phyloP scores from a whole-genome alignment of 2,329 filamentous ascomycete genomes.

The Trichoderma afroharzianum region DNA sequence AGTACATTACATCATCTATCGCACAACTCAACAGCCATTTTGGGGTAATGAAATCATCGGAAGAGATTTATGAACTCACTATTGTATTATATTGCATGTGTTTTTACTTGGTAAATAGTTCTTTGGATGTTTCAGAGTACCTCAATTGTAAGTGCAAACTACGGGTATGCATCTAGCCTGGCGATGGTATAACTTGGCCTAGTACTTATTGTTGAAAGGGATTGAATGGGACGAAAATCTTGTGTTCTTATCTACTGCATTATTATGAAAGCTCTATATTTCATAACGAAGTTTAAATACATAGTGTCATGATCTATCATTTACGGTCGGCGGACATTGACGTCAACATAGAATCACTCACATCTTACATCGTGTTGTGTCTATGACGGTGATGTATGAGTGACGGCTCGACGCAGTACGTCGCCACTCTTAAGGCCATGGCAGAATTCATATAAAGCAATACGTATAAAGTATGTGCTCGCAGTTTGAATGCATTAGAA shows the following conservation, averaged over 20 bases:
- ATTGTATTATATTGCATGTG: not conserved
- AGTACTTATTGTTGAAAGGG: not conserved
- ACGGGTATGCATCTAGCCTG: not conserved
- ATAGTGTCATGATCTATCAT: not conserved
- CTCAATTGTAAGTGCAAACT: not conserved
- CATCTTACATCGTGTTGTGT: not conserved
- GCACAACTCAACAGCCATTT: not conserved
- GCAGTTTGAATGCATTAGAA: not conserved
- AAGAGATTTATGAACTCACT: not conserved
- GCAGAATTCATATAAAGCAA: not conserved
- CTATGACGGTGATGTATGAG: not conserved
- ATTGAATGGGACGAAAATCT: not conserved
- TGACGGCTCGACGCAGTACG: not conserved
- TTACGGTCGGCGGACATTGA: not conserved
- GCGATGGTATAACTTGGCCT: not conserved
- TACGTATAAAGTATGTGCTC: too few relatives aligned
- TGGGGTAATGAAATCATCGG: not conserved
- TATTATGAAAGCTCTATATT: not conserved
- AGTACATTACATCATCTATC: conserved; percentile 5
- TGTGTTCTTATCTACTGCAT: not conserved
- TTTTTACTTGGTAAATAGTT: not conserved
- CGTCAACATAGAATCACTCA: conserved; percentile 13
- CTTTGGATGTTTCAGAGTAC: not conserved
- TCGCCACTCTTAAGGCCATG: not conserved
- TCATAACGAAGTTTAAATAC: not conserved